Conservation (phyloP, 2,329 filamentous ascomycete species). For the Davidsoniella virescens region DNA sequence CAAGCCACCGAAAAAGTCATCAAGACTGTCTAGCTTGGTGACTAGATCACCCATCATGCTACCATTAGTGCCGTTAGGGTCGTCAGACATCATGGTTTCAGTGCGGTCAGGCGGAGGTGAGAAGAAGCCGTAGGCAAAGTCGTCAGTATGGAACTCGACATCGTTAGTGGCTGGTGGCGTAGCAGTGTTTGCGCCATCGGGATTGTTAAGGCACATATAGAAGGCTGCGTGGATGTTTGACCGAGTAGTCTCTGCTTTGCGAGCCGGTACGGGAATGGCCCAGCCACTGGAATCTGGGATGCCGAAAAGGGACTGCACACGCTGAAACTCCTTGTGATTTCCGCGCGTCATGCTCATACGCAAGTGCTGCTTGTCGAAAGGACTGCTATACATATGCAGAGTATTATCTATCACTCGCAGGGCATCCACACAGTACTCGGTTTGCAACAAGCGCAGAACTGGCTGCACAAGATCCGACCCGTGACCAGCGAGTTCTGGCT, state of each 20-base stretch:
- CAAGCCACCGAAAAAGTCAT: conserved; percentile 67
- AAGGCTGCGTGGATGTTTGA: conserved; percentile 92
- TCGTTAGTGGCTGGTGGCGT: conserved; percentile 61
- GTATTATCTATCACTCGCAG: conserved; percentile 86
- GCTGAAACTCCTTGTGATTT: conserved; percentile 85
- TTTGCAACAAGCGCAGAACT: conserved; percentile 73
- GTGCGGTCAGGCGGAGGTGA: conserved; percentile 58
- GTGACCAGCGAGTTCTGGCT: conserved; percentile 74
- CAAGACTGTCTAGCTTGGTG: conserved; percentile 59
- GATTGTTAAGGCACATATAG: conserved; percentile 69
- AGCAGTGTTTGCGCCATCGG: conserved; percentile 23
- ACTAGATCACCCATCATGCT: conserved; percentile 51
- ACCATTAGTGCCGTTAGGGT: conserved; percentile 46
- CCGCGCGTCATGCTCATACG: conserved; percentile 96
- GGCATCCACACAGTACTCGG: conserved; percentile 84
- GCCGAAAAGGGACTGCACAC: conserved; percentile 85
- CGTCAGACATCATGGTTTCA: conserved; percentile 87
- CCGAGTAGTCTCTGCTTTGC: conserved; percentile 72
- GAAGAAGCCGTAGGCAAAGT: conserved; percentile 69
- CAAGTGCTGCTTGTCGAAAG: conserved; percentile 85
- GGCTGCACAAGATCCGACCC: conserved; percentile 93
- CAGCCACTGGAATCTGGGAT: conserved; percentile 92
- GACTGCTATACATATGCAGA: conserved; percentile 80
- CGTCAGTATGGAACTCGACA: conserved; percentile 83
- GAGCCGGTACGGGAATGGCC: conserved; percentile 86